Conservation (phyloP, 2,329 filamentous ascomycete species). For the Cyphellophora europaea region DNA sequence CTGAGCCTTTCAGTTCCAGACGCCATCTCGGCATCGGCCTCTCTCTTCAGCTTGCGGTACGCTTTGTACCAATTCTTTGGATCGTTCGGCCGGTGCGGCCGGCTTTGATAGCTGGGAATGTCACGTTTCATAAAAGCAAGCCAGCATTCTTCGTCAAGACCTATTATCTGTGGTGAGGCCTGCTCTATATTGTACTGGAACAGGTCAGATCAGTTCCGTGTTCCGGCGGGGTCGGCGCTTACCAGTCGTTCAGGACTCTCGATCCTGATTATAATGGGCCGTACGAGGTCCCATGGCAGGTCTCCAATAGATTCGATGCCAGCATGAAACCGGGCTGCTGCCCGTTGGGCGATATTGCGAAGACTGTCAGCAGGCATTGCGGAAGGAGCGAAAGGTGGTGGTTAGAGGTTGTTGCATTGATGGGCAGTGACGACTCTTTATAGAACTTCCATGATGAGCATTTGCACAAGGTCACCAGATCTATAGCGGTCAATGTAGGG, state of each 20-base stretch:
- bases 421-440: background rate
- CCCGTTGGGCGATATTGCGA: slow-evolving; percentile 16
- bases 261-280: slow-evolving; percentile 61
- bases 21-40: slow-evolving; percentile 48
- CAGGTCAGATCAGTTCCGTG: no score
- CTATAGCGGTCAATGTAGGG: no score
- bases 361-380: slow-evolving; percentile 21
- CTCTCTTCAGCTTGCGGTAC: slow-evolving; percentile 59
- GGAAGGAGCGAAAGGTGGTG: background rate
- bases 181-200: slow-evolving; percentile 59
- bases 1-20: slow-evolving; percentile 51
- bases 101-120: slow-evolving; percentile 57
- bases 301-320: slow-evolving; percentile 62
- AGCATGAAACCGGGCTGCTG: slow-evolving; percentile 22
- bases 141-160: slow-evolving; percentile 67
- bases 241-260: slow-evolving; percentile 66
- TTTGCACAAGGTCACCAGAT: no score
- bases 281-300: slow-evolving; percentile 57
- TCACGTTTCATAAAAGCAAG: slow-evolving; percentile 66
- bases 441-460: no score
- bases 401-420: background rate
- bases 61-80: slow-evolving; percentile 67
- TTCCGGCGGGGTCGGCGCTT: slow-evolving; percentile 22
- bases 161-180: slow-evolving; percentile 66
- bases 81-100: slow-evolving; percentile 56